Evolutionary conservation across 179 eudicot species (phyloP).

Genomic region (Carnegiea gigantea): DNA sequence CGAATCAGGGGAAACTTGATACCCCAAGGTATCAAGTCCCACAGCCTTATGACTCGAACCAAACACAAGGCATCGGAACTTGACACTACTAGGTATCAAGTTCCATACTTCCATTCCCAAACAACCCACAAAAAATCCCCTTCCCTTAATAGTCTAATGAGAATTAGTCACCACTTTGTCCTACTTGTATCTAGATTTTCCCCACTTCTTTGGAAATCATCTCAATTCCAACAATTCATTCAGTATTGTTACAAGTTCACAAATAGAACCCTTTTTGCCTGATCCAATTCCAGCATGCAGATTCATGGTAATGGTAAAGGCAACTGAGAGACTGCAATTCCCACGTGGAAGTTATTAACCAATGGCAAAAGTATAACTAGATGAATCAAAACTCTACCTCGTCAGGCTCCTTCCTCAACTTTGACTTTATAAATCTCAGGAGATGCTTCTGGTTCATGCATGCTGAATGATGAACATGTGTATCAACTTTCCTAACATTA

Average conservation of each 20-base stretch:
- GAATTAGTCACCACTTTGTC: background rate
- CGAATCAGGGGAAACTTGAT: too few relatives aligned
- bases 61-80: too few relatives aligned
- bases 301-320: background rate
- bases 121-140: too few relatives aligned
- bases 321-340: background rate
- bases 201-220: background rate
- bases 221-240: background rate
- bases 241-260: background rate
- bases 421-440: conserved; percentile 93
- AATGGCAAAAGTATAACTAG: background rate
- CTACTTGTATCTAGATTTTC: background rate
- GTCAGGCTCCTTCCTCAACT: conserved; percentile 98
- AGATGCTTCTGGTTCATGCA: conserved; percentile 99
- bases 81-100: too few relatives aligned
- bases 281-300: background rate
- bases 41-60: too few relatives aligned
- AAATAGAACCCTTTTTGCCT: background rate
- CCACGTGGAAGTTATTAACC: background rate
- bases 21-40: too few relatives aligned
- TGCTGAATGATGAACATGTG: conserved; percentile 99
- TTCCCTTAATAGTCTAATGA: background rate
- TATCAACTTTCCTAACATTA: conserved; percentile 98
- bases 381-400: conserved; percentile 57
- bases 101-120: too few relatives aligned